Evolutionary conservation across 1,284 basidiomycete genomes (phyloP).

Genomic region (Pseudozyma tsukubaensis): DNA sequence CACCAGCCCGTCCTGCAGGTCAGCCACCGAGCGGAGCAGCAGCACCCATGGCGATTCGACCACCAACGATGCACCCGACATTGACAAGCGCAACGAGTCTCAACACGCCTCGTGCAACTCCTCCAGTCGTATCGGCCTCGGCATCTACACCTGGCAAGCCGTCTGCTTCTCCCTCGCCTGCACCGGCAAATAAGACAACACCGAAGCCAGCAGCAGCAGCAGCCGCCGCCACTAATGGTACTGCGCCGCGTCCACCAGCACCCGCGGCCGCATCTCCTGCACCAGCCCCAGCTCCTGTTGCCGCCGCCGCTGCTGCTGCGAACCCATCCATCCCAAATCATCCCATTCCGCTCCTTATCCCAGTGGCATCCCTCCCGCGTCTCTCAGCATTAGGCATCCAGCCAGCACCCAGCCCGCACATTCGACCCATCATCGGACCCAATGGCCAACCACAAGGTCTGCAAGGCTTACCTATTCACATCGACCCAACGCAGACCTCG

Average conservation of each 20-base stretch:
- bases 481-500: constrained; percentile 57
- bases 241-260: constrained; percentile 4
- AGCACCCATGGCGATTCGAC: constrained; percentile 12
- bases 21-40: constrained; percentile 17
- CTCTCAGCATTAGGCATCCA: constrained; percentile 62
- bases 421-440: constrained; percentile 50
- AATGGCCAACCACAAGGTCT: constrained; percentile 42
- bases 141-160: constrained; percentile 14
- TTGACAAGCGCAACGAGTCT: constrained; percentile 40
- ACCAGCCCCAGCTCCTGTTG: constrained; percentile 10
- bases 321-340: constrained; percentile 58
- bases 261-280: constrained; percentile 1
- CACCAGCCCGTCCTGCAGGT: constrained; percentile 13
- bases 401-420: constrained; percentile 59
- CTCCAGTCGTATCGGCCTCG: neutral
- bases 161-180: constrained; percentile 24
- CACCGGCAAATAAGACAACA: constrained; percentile 14
- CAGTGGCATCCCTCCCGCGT: constrained; percentile 56
- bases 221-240: constrained; percentile 10
- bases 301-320: constrained; percentile 8
- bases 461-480: constrained; percentile 51
- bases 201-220: constrained; percentile 18
- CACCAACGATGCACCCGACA: constrained; percentile 48
- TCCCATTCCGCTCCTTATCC: constrained; percentile 65
- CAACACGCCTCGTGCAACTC: constrained; percentile 34